These are phyloP conservation scores for Aureobasidium leucospermi DNA, from an alignment of 2,329 filamentous ascomycete species.

Conservation along the genomic window DNA sequence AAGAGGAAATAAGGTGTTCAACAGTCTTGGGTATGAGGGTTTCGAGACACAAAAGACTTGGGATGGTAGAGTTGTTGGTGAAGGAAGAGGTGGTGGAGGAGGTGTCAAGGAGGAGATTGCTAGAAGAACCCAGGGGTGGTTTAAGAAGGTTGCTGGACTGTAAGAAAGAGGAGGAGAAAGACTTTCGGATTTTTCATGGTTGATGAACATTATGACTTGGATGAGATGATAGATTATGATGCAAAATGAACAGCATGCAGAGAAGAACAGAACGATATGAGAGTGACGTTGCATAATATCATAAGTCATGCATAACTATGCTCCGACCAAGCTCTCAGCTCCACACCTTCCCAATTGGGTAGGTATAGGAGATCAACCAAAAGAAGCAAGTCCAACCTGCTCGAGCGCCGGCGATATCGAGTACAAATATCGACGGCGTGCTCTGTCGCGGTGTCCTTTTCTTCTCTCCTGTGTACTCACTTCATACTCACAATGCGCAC, in stretches of 20 bases:
- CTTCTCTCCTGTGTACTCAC: not conserved
- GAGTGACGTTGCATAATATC: not conserved
- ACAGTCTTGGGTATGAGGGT: slow-evolving; percentile 26
- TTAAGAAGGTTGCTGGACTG: slow-evolving; percentile 38
- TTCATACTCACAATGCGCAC: not conserved
- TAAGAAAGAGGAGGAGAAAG: not conserved
- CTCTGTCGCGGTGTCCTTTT: not conserved
- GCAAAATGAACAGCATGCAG: not conserved
- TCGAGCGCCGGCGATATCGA: not conserved
- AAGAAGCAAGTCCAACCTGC: slow-evolving; percentile 7
- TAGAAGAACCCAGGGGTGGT: slow-evolving; percentile 32
- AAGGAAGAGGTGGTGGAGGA: slow-evolving; percentile 18
- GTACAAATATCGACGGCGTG: not conserved
- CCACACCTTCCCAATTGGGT: not conserved
- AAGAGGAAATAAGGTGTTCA: slow-evolving; percentile 15
- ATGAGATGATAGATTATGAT: not conserved
- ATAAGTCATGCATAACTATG: not conserved
- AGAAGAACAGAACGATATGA: not conserved
- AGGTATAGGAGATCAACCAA: slow-evolving; percentile 4
- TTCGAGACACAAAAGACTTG: slow-evolving; percentile 30
- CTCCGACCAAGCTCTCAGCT: slow-evolving; percentile 21
- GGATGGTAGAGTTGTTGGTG: slow-evolving; percentile 34
- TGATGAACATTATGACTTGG: not conserved
- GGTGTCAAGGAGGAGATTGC: slow-evolving; percentile 15
- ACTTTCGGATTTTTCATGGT: not conserved